Evolutionary conservation across 805 yeast genomes (phyloP), one percentile per base, ranked within the genome.

Genomic region (Diddensiella santjacobensis): DNA sequence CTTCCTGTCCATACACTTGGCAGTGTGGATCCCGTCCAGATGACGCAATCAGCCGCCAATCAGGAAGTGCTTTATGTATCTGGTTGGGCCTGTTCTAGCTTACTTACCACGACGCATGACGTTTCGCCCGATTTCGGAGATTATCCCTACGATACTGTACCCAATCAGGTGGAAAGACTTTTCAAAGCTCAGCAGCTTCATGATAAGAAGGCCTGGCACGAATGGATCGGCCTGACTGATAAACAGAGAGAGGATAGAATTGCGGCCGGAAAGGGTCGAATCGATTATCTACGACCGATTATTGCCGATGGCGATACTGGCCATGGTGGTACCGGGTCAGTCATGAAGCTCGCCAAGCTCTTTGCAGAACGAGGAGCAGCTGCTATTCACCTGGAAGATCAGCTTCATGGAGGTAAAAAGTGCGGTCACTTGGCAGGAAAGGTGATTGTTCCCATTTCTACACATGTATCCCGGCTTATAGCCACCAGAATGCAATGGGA

Each of bases 301-400:
- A 74, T 80, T 53, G 85, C 85, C 2, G 85, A 80, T 59, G 85
- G 77, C 2, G 85, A 80, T 53, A 80, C 82, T 56, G 85, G 85
- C 2, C 83, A 79, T 59, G 85, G 85, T 17, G 83, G 84, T 10
- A 63, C 73, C 11, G 75, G 80, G 2, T 71, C 83, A 0, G 81
- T 80, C 2, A 80, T 80, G 85, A 80, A 80, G 58, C 63, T 79
- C 47, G 82, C 84, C 20, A 80, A 81, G 58, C 60, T 79, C 44
- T 80, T 80, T 66, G 84, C 81, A n/a, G 84, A 80, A 60, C 70
- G 71, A 18, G 85, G 85, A 20, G 83, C 85, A 2, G 80, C 84
- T 1, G 84, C 78, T n/a, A 75, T 80, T 42, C 85, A 80, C 59
- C 63, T 78, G 22, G 85, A 80, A 53, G 85, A 80, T 60, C 83